phyloP scores from a whole-genome alignment of 1,139 yeast species.

The Geotrichum klebahnii region DNA sequence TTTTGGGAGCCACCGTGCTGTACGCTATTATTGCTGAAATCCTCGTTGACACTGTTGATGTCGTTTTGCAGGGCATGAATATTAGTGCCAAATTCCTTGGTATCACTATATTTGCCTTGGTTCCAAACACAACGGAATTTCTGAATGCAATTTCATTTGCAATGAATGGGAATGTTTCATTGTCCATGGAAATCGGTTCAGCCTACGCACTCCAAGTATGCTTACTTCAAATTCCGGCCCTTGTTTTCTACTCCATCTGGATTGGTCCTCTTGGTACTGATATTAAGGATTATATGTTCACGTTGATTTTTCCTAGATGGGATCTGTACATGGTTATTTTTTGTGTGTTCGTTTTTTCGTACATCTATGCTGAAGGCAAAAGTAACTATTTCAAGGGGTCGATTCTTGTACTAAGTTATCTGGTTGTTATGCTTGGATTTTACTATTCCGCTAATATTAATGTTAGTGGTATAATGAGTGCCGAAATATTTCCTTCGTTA shows the following conservation, averaged over 20 bases:
- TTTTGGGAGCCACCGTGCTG: conserved; percentile 75
- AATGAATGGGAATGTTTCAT: conserved; percentile 88
- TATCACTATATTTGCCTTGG: conserved; percentile 87
- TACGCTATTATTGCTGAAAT: conserved; percentile 95
- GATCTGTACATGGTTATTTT: conserved; percentile 82
- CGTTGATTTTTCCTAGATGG: conserved; percentile 92
- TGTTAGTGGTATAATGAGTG: conserved; percentile 11
- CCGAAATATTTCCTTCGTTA: too few species aligned
- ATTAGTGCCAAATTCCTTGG: conserved; percentile 89
- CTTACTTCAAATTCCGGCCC: conserved; percentile 84
- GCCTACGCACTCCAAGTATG: conserved; percentile 98
- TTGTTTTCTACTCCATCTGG: conserved; percentile 71
- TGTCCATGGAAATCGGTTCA: conserved; percentile 91
- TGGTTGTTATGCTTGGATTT: conserved; percentile 76
- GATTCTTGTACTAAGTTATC: conserved; percentile 72
- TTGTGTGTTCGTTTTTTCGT: conserved; percentile 84
- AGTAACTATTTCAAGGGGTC: conserved; percentile 95
- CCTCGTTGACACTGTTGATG: conserved; percentile 88
- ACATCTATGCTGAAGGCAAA: conserved; percentile 94
- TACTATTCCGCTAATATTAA: conserved; percentile 50
- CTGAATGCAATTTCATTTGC: conserved; percentile 97
- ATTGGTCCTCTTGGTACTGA: conserved; percentile 35
- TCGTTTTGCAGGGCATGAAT: conserved; percentile 70
- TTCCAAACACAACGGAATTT: conserved; percentile 95
- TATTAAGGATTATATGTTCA: conserved; percentile 53